Conservation (phyloP, 768 basidiomycete species). For the Clathrus columnatus region DNA sequence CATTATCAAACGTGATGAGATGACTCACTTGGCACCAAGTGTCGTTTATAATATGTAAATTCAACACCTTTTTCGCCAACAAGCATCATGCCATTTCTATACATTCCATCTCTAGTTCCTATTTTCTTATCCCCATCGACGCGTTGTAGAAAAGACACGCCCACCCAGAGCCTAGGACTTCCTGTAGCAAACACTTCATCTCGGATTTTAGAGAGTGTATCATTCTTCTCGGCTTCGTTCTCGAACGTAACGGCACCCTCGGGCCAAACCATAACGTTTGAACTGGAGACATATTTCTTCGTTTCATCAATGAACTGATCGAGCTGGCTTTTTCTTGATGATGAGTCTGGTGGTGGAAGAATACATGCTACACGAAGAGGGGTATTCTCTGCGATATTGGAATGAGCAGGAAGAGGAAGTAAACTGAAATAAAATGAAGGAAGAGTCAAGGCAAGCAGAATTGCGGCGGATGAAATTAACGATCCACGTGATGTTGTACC, state of each 20-base stretch:
- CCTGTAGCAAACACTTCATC: conserved; percentile 16
- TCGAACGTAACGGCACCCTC: conserved; percentile 68
- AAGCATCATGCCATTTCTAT: conserved; percentile 58
- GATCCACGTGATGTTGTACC: not conserved
- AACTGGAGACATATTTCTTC: conserved; percentile 30
- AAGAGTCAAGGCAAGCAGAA: conserved; percentile 24
- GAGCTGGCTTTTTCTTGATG: conserved; percentile 36
- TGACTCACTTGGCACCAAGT: conserved; percentile 67
- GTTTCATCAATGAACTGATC: conserved; percentile 58
- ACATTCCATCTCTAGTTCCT: conserved; percentile 28
- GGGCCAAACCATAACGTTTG: conserved; percentile 68
- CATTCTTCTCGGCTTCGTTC: conserved; percentile 37
- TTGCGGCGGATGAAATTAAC: conserved; percentile 5
- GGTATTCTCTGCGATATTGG: conserved; percentile 33
- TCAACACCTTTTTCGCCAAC: conserved; percentile 32
- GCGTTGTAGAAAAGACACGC: conserved; percentile 65
- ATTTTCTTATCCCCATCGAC: conserved; percentile 27
- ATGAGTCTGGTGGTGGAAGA: conserved; percentile 40
- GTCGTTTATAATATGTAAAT: conserved; percentile 62
- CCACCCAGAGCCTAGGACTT: conserved; percentile 38
- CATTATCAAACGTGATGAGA: not conserved
- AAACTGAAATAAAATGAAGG: conserved; percentile 45
- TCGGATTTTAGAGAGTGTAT: conserved; percentile 39
- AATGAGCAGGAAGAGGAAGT: conserved; percentile 31
- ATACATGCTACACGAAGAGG: conserved; percentile 59